Percentiles rank a stretch among this genome's conserved stretches.
phyloP scores from a whole-genome alignment of 2,329 filamentous ascomycete genomes.

The Coniella lustricola region DNA sequence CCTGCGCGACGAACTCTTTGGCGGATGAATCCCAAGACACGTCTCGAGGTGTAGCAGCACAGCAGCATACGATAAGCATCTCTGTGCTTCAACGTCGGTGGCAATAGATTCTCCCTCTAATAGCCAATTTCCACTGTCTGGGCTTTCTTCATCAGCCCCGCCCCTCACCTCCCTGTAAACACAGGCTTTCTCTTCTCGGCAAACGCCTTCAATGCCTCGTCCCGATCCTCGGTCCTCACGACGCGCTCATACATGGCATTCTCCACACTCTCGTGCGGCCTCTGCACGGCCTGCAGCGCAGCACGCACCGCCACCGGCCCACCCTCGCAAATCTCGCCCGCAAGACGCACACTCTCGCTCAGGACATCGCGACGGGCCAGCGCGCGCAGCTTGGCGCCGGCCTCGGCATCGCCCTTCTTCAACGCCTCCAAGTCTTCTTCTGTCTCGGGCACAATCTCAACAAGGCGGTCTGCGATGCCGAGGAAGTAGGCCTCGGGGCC shows the following conservation, averaged over 20 bases:
- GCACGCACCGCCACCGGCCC: constrained; percentile 77
- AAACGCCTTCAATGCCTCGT: constrained; percentile 86
- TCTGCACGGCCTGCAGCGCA: constrained; percentile 69
- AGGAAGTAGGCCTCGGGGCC: constrained; percentile 86
- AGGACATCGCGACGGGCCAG: constrained; percentile 62
- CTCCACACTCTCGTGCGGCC: constrained; percentile 70
- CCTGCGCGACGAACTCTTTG: no score
- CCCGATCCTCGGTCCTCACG: constrained; percentile 73
- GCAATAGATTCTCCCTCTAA: no score
- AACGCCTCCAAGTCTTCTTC: constrained; percentile 31
- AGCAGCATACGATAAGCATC: no score
- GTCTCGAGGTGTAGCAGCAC: no score
- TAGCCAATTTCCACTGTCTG: not conserved
- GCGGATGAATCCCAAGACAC: no score
- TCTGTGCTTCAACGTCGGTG: no score
- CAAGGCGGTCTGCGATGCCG: constrained; percentile 82
- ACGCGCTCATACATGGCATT: constrained; percentile 81
- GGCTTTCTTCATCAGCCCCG: not conserved
- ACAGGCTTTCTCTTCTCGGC: constrained; percentile 53
- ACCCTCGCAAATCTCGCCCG: constrained; percentile 72
- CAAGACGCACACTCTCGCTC: constrained; percentile 69
- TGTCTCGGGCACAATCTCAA: constrained; percentile 64
- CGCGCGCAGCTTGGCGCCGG: constrained; percentile 34
- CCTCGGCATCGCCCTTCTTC: constrained; percentile 39
- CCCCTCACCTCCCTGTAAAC: constrained; percentile 40